Base-by-base conservation (phyloP, 2,329 filamentous ascomycete genomes). In the Aaosphaeria arxii region DNA sequence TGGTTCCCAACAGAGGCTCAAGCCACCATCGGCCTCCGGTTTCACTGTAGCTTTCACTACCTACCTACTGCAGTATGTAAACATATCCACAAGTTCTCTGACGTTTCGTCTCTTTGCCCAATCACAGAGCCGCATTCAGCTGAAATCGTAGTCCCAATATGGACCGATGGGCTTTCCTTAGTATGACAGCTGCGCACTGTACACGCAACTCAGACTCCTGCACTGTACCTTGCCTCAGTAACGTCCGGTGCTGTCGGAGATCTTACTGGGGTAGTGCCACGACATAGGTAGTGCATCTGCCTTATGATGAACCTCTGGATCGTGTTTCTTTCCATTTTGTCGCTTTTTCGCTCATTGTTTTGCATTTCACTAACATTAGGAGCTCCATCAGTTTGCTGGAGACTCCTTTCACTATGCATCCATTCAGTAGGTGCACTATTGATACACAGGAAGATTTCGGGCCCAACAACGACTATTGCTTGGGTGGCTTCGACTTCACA, bases 361-460 rank as follows among this genome's bases (percentile, higher is more conserved):
- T 30, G 7, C 32, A 36, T 36, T 30, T 47, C 30, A 30, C 4
- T n/a, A 5, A n/a, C 36, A 28, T 33, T 41, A 41, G 13, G 41
- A 48, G 42, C 40, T 44, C 35, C 32, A 41, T 40, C 30, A 5
- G 33, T 35, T 11, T 9, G 31, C 40, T 47, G 28, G 31, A 24
- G 40, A 24, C 17, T 29, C 30, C n/a, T 13, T 28, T 44, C 43
- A 51, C 40, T 38, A 51, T 51, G 49, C n/a, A 11, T 17, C 31
- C 43, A 6, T 42, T 51, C 39, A 51, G 46, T 30, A 42, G 28
- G 39, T 53, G 50, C 31, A 50, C 50, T 29, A 53, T 53, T n/a
- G 48, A 53, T 28, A 53, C 45, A 2, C 50, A 53, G 28, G 48
- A 46, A 17, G 43, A 42, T 11, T 53, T 53, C 43, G 50, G 50